Percentiles rank a stretch among this genome's conserved stretches.
Conservation (phyloP, 2,329 filamentous ascomycete species). For the Aspergillus novofumigatus region DNA sequence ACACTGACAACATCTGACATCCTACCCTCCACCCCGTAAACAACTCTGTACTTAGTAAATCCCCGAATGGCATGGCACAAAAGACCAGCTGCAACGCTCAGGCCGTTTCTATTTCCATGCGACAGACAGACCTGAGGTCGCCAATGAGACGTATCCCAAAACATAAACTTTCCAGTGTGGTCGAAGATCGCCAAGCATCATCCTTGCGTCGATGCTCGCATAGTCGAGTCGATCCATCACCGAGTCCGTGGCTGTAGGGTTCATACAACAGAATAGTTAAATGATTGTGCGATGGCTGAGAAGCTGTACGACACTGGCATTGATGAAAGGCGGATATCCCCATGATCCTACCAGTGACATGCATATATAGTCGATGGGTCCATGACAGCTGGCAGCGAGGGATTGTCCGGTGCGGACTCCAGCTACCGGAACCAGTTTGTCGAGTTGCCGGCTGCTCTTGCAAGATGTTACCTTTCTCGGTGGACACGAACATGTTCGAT, state of each 20-base stretch:
- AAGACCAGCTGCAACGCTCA: not conserved
- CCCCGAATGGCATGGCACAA: not conserved
- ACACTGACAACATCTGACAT: not conserved
- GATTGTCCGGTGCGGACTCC: conserved; percentile 6
- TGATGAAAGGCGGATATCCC: not conserved
- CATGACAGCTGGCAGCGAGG: conserved; percentile 12
- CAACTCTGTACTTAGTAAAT: not conserved
- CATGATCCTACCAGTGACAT: not conserved
- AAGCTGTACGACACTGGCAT: not conserved
- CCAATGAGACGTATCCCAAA: not conserved
- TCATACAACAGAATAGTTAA: not conserved
- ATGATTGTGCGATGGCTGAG: not conserved
- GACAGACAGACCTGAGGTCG: not conserved
- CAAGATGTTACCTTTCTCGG: not conserved
- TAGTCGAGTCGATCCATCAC: conserved; percentile 7
- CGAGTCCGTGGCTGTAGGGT: not conserved
- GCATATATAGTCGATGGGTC: conserved; percentile 3
- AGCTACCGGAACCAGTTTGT: not conserved
- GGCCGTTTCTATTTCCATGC: not conserved
- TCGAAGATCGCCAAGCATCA: not conserved
- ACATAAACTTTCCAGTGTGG: conserved; percentile 4
- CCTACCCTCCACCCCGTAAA: not conserved
- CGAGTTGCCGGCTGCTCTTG: not conserved
- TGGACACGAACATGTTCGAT: not conserved
- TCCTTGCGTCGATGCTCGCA: conserved; percentile 4